Evolutionary conservation across 306 rosid genomes (phyloP).

Genomic region (Prunus mira): DNA sequence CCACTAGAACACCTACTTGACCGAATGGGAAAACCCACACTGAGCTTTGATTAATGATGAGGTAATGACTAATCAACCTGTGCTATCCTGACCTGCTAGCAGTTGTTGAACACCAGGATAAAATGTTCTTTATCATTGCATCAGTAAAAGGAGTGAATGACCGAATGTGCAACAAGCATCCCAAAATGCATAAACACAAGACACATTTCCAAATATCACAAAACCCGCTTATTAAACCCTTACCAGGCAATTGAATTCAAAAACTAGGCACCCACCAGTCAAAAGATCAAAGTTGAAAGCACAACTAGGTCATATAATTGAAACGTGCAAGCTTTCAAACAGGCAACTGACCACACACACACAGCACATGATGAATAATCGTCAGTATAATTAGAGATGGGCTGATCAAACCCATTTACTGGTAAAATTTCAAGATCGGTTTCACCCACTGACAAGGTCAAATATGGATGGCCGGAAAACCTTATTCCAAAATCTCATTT

Average conservation of each 20-base stretch:
- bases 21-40: constrained; percentile 13
- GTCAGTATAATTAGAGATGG: not conserved
- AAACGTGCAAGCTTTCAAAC: constrained; percentile 42
- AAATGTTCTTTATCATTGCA: constrained; percentile 9
- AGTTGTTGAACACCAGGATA: not conserved
- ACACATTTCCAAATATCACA: constrained; percentile 25
- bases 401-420: constrained; percentile 19
- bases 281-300: not conserved
- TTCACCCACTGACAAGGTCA: constrained; percentile 29
- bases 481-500: constrained; percentile 7
- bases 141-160: constrained; percentile 1
- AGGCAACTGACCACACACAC: constrained; percentile 9
- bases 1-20: constrained; percentile 3
- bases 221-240: constrained; percentile 19
- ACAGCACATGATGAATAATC: not conserved
- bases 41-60: constrained; percentile 2
- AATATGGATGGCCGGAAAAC: constrained; percentile 1
- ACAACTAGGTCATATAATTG: constrained; percentile 7
- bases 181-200: not conserved
- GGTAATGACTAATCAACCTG: not conserved
- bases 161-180: constrained; percentile 24
- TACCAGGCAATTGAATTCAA: constrained; percentile 4
- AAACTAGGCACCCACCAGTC: constrained; percentile 2
- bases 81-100: not conserved
- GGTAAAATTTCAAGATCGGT: constrained; percentile 33